A percentile compares a stretch with the other conserved stretches of the same genome.
Conservation (phyloP, 1,284 basidiomycete species). For the Moniliophthora roreri region DNA sequence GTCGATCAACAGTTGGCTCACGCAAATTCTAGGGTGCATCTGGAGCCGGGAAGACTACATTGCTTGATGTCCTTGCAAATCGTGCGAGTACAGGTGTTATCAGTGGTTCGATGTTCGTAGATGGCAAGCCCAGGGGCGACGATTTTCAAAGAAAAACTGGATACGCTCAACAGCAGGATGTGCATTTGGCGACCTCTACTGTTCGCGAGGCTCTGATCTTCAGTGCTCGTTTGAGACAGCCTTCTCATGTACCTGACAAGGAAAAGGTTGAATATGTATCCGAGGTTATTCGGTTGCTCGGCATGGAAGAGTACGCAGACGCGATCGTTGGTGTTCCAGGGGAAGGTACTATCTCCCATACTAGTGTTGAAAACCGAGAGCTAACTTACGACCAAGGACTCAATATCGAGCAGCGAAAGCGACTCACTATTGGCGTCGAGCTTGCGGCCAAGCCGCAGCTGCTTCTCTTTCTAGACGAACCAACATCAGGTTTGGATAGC, state of each 20-base stretch:
- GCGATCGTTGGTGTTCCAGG: slow-evolving; percentile 67
- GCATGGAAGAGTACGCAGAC: slow-evolving; percentile 61
- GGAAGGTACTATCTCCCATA: slow-evolving; percentile 35
- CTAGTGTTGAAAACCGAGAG: not conserved
- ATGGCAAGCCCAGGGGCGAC: slow-evolving; percentile 54
- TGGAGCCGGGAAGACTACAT: slow-evolving; percentile 61
- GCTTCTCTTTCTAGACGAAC: slow-evolving; percentile 66
- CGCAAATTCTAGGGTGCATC: slow-evolving; percentile 49
- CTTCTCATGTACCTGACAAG: slow-evolving; percentile 45
- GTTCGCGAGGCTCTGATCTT: slow-evolving; percentile 73
- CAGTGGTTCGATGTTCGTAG: slow-evolving; percentile 62
- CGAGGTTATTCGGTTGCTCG: slow-evolving; percentile 66
- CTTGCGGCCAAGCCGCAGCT: slow-evolving; percentile 42
- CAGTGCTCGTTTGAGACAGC: slow-evolving; percentile 66
- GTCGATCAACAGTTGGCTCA: no score
- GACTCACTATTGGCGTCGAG: slow-evolving; percentile 41
- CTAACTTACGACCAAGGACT: slow-evolving; percentile 14
- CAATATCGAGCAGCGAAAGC: slow-evolving; percentile 62
- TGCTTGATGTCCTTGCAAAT: slow-evolving; percentile 67
- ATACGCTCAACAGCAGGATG: slow-evolving; percentile 65
- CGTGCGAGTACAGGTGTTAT: slow-evolving; percentile 65
- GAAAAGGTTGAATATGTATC: slow-evolving; percentile 74
- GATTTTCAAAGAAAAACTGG: slow-evolving; percentile 63
- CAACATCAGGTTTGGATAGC: slow-evolving; percentile 65
- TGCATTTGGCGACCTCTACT: slow-evolving; percentile 50